phyloP scores from a whole-genome alignment of 2,329 filamentous ascomycete genomes.

The Xylariaceae sp. region DNA sequence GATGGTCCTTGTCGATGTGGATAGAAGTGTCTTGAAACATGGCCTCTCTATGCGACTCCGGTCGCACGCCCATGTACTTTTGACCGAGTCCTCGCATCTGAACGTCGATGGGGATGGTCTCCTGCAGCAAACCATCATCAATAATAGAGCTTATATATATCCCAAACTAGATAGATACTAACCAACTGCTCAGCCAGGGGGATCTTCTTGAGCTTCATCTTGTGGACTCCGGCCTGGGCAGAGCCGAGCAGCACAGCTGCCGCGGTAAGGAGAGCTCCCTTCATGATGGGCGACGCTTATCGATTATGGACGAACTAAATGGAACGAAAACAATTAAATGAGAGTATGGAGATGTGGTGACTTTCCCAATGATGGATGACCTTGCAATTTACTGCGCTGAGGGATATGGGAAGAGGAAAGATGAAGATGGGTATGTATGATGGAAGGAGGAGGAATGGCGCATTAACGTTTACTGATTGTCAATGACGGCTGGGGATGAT shows the following conservation, averaged over 20 bases:
- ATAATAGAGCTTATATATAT: conserved; percentile 10
- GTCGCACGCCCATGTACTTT: conserved; percentile 91
- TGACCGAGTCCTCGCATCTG: conserved; percentile 85
- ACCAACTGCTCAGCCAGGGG: conserved; percentile 91
- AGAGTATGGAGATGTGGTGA: conserved; percentile 1
- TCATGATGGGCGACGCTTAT: conserved; percentile 66
- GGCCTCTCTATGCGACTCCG: conserved; percentile 69
- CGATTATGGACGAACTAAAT: conserved; percentile 15
- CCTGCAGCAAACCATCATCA: conserved; percentile 50
- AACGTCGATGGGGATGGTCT: conserved; percentile 75
- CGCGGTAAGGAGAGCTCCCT: conserved; percentile 78
- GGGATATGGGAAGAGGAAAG: conserved; percentile 12
- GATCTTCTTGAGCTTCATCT: conserved; percentile 97
- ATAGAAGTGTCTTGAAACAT: conserved; percentile 78
- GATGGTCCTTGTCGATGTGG: conserved; percentile 69
- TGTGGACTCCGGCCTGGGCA: conserved; percentile 85
- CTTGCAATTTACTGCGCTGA: conserved; percentile 2
- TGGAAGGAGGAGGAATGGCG: conserved; percentile 16
- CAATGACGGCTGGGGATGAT: conserved; percentile 6
- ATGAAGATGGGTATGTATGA: conserved; percentile 14
- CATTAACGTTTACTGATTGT: conserved; percentile 22
- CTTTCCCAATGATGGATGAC: conserved; percentile 2
- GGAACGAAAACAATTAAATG: conserved; percentile 2
- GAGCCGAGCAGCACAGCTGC: conserved; percentile 79
- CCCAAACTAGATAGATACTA: conserved; percentile 43